Conservation (phyloP, 2,329 filamentous ascomycete genomes). For the Lasiodiplodia hormozganensis region DNA sequence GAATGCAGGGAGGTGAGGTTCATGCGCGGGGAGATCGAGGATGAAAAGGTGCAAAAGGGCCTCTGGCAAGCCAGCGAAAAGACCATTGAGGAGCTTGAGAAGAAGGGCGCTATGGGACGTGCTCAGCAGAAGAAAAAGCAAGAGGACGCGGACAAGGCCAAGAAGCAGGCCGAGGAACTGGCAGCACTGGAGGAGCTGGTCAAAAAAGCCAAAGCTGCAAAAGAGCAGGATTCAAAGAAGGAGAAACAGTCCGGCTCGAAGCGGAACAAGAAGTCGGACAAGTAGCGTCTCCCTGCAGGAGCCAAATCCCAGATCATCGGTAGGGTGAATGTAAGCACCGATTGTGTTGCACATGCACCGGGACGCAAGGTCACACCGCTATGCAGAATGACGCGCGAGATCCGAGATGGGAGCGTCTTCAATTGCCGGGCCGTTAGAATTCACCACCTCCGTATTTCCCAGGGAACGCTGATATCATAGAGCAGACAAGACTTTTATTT, state of each 20-base stretch:
- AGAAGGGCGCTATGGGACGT: constrained; percentile 71
- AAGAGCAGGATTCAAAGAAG: constrained; percentile 27
- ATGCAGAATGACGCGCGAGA: neutral
- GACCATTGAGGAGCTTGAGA: constrained; percentile 82
- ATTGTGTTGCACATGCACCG: neutral
- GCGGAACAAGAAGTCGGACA: constrained; percentile 31
- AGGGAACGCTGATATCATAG: neutral
- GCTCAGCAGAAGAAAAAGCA: constrained; percentile 63
- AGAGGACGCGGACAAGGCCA: constrained; percentile 45
- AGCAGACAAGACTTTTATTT: constrained; percentile 5
- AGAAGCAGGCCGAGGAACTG: constrained; percentile 42
- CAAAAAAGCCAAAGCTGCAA: constrained; percentile 31
- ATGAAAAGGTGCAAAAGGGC: constrained; percentile 80
- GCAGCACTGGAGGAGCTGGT: constrained; percentile 20
- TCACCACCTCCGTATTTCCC: neutral
- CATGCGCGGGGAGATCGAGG: constrained; percentile 74
- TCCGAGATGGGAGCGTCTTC: neutral
- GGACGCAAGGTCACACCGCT: constrained; percentile 7
- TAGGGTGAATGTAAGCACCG: neutral
- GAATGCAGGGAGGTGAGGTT: constrained; percentile 82
- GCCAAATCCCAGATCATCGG: neutral
- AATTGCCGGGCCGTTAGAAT: neutral
- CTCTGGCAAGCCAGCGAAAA: constrained; percentile 90
- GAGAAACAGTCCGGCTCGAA: constrained; percentile 30
- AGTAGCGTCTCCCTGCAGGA: constrained; percentile 2